Conservation (phyloP, 148 eudicot species). For the Rhododendron mucronatum region DNA sequence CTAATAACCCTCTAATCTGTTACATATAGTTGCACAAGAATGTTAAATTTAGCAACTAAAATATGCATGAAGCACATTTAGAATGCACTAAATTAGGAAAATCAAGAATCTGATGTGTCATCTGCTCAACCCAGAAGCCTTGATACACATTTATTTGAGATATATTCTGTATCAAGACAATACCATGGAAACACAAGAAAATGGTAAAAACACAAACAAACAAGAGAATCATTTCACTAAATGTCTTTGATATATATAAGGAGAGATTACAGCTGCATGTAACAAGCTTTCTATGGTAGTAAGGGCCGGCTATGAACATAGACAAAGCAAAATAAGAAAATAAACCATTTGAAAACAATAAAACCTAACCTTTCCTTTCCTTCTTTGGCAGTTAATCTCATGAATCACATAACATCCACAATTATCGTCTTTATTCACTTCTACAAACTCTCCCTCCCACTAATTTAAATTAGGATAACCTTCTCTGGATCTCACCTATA, state of each 20-base stretch:
- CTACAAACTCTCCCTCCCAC: slow-evolving; percentile 23
- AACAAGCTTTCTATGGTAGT: slow-evolving; percentile 30
- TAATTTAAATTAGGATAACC: slow-evolving; percentile 13
- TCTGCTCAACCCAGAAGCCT: not conserved
- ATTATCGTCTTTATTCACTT: slow-evolving; percentile 29
- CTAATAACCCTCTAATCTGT: not conserved
- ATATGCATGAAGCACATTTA: not conserved
- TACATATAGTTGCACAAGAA: not conserved
- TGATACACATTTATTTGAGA: not conserved
- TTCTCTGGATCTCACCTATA: slow-evolving; percentile 22
- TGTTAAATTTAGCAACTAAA: not conserved
- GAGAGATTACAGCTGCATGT: slow-evolving; percentile 40
- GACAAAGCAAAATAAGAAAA: slow-evolving; percentile 16
- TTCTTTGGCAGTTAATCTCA: slow-evolving; percentile 32
- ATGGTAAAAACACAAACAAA: not conserved
- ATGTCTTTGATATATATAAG: slow-evolving; percentile 36
- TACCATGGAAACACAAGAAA: not conserved
- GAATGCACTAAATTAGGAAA: not conserved
- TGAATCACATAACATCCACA: slow-evolving; percentile 30
- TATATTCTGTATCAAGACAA: not conserved
- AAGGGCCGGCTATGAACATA: slow-evolving; percentile 30
- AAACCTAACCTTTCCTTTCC: slow-evolving; percentile 32
- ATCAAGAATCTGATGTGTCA: not conserved
- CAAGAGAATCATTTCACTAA: slow-evolving; percentile 19
- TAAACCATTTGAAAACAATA: slow-evolving; percentile 31